Evolutionary conservation across 345 rosid genomes (phyloP), one percentile per base, ranked within the genome.

Genomic region (Corymbia maculata): DNA sequence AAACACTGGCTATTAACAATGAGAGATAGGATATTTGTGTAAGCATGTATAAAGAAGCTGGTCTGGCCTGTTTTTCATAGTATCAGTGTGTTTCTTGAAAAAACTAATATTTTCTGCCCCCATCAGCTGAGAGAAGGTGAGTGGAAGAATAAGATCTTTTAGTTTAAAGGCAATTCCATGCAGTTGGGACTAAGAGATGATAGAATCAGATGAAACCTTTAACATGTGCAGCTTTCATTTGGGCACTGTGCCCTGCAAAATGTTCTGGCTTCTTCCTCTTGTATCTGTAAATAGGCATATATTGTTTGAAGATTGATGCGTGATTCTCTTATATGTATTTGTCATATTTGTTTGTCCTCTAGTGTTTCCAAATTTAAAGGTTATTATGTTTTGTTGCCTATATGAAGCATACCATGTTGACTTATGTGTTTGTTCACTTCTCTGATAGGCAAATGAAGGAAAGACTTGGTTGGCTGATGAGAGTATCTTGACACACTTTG

Each of bases 381-480:
- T 19, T 75, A 42, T 75, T 8, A 12, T 42, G 84, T 42, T 75
- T 42, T 75, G 28, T 42, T 42, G 84, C 84, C 49, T 26, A 30
- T 52, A 57, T 24, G 26, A 85, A 52, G 61, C 24, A 30, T 88
- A 55, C 42, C 52, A 24, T 84, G 51, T 85, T 28, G 70, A n/a
- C 89, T 91, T 79, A 79, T 57, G 15, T 88, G 26, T 55, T 49
- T 7, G 85, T 87, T 59, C 79, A 87, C 91, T 86, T 86, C 90
- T 92, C 86, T 89, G 87, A 87, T 92, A 97, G 98, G 96, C 89
- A 87, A 91, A 86, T 87, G 94, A 93, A 92, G 92, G 95, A 88
- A 85, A 91, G 88, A 92, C 96, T 68, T 98, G 99, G 99, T 89
- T 98, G 91, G 96, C 95, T 90, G 99, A 96, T 89, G 98, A 94